Conservation (phyloP, 352 stramenopile species). For the Phytophthora fragariae region DNA sequence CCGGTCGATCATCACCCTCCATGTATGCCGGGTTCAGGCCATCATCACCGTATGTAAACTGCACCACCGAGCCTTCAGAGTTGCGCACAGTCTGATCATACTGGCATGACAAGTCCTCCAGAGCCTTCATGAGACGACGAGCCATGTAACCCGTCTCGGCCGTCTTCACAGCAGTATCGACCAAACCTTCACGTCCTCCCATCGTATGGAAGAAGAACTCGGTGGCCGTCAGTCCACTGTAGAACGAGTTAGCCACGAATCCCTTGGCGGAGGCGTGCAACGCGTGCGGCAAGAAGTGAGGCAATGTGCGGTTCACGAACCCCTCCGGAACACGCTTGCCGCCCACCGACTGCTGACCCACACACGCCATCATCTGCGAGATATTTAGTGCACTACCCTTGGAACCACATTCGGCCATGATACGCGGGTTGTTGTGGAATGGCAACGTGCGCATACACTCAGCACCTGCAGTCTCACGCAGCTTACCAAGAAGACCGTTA, state of each 20-base stretch:
- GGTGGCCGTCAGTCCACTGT: slow-evolving; percentile 97
- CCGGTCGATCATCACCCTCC: slow-evolving; percentile 94
- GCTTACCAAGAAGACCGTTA: slow-evolving; percentile 97
- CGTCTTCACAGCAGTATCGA: slow-evolving; percentile 99
- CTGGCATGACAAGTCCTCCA: slow-evolving; percentile 97
- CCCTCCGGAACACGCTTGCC: slow-evolving; percentile 98
- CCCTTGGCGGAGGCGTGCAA: slow-evolving; percentile 97
- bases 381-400: slow-evolving; percentile 99
- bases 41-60: slow-evolving; percentile 99
- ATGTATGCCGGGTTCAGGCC: slow-evolving; percentile 98
- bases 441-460: slow-evolving; percentile 98
- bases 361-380: slow-evolving; percentile 99
- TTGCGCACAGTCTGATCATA: slow-evolving; percentile 94
- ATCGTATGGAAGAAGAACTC: slow-evolving; percentile 99
- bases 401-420: slow-evolving; percentile 99
- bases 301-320: slow-evolving; percentile 98
- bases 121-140: slow-evolving; percentile 97
- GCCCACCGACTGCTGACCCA: slow-evolving; percentile 98
- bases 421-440: slow-evolving; percentile 97
- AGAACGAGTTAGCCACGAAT: slow-evolving; percentile 99
- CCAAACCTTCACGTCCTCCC: slow-evolving; percentile 98
- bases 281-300: slow-evolving; percentile 95
- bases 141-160: slow-evolving; percentile 99
- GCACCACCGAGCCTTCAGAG: slow-evolving; percentile 94
- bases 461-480: slow-evolving; percentile 97